Conservation (phyloP, 306 rosid species). For the Pterocarpus santalinus region DNA sequence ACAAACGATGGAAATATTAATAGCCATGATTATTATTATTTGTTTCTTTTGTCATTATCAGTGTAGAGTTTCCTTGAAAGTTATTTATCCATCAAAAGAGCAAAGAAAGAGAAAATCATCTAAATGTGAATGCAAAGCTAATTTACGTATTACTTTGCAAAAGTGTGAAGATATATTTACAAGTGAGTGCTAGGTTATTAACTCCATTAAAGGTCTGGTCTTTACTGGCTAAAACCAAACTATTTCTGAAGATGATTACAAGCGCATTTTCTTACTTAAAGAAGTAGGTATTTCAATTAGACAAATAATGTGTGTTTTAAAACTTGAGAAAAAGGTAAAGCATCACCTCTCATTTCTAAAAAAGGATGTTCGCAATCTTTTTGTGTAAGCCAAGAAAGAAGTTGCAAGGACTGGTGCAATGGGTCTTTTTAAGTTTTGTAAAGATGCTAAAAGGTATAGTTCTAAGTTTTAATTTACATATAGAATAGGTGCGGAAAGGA, state of each 20-base stretch:
- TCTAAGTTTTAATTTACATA: too few species aligned
- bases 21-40: too few species aligned
- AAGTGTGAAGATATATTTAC: background rate
- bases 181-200: slow-evolving; percentile 3
- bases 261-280: background rate
- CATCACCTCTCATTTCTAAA: too few species aligned
- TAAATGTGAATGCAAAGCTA: slow-evolving; percentile 13
- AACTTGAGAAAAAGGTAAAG: slow-evolving; percentile 13
- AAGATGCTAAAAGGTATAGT: background rate
- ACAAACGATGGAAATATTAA: too few species aligned
- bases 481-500: background rate
- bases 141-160: background rate
- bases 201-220: background rate
- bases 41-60: too few species aligned
- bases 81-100: too few species aligned
- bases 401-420: background rate
- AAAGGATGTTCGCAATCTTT: background rate
- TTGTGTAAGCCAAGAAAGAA: background rate
- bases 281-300: background rate
- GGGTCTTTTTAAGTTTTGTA: background rate
- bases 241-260: background rate
- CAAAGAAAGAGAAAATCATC: background rate
- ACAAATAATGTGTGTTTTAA: background rate
- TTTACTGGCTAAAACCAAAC: background rate
- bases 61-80: too few species aligned